Base-by-base conservation (phyloP, 768 basidiomycete genomes). In the Russula brevipes region DNA sequence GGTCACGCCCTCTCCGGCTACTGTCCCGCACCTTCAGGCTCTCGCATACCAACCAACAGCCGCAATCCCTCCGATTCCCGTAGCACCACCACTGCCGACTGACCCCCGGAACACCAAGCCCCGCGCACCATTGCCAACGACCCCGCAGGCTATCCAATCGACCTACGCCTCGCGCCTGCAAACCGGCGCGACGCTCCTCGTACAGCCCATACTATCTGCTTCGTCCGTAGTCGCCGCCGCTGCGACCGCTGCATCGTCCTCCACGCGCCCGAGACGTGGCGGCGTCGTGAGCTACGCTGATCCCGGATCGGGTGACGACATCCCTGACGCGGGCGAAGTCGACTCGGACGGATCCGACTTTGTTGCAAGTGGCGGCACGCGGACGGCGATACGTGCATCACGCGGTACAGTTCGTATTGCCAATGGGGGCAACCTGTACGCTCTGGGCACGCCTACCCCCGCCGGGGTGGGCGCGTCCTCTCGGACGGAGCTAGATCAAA, bases 101-200 rank as follows among this genome's bases (percentile, higher is more conserved):
- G 83, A 82, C 42, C 61, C 62, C 7, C 60, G 53, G 30, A 60
- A 36, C n/a, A 57, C 46, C 10, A 58, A 51, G 3, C 4, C 57
- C 5, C 62, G 61, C 14, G 63, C 68, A 8, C 67, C 70, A 1
- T 76, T 93, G 36, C 81, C 86, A 0, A 81, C 87, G 0, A 73
- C 75, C 0, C 74, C 81, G 0, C 96, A 98, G 72, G 94, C 89
- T 0, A 76, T 85, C 14, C 80, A 84, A 60, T 88, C 92, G 0
- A 89, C 91, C 2, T 98, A 97, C 72, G 79, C 94, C 0, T 89
- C 94, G 6, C 83, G 96, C n/a, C 77, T 98, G 56, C 86, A 90
- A 31, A 95, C 96, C 0, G 97, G 97, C 16, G 81, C 88, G 3
- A 89, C 92, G 0, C 84, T 94, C 6, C 84, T 99, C 68, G 82